phyloP scores from a whole-genome alignment of 345 rosid species.

The Toxicodendron radicans region DNA sequence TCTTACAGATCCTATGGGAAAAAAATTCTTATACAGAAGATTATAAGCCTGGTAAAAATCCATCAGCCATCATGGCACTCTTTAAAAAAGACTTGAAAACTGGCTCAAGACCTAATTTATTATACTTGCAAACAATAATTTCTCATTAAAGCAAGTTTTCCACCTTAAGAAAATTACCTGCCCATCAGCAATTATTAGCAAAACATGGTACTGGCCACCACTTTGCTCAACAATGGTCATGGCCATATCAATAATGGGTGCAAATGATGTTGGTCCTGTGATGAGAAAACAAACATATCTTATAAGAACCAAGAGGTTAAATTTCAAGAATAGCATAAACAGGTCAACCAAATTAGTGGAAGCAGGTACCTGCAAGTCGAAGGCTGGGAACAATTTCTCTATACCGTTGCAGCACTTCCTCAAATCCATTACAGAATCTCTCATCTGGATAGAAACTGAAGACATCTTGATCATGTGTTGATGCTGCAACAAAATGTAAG shows the following conservation, averaged over 20 bases:
- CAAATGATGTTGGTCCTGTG: slow-evolving; percentile 92
- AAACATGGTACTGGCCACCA: slow-evolving; percentile 88
- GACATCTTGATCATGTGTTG: slow-evolving; percentile 93
- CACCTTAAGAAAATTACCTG: slow-evolving; percentile 48
- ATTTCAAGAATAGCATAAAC: slow-evolving; percentile 13
- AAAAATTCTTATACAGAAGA: background rate
- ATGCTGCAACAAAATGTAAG: slow-evolving; percentile 44
- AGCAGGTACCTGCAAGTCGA: slow-evolving; percentile 67
- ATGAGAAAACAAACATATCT: slow-evolving; percentile 18
- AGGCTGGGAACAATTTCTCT: slow-evolving; percentile 79
- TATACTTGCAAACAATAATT: background rate
- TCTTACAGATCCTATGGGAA: too few relatives aligned
- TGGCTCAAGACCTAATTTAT: background rate
- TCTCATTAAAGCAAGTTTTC: background rate
- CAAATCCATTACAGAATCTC: slow-evolving; percentile 73
- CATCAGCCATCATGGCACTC: background rate
- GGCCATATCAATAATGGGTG: slow-evolving; percentile 84
- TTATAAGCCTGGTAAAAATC: background rate
- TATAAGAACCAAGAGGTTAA: slow-evolving; percentile 8
- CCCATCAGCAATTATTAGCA: slow-evolving; percentile 91
- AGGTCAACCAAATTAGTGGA: slow-evolving; percentile 5
- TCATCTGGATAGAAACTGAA: slow-evolving; percentile 75
- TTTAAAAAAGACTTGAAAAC: background rate
- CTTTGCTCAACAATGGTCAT: slow-evolving; percentile 83
- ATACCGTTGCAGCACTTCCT: slow-evolving; percentile 77